These are phyloP conservation scores for Ophiocordyceps robertsii DNA, from an alignment of 2,329 filamentous ascomycete species.

Conservation along the genomic window DNA sequence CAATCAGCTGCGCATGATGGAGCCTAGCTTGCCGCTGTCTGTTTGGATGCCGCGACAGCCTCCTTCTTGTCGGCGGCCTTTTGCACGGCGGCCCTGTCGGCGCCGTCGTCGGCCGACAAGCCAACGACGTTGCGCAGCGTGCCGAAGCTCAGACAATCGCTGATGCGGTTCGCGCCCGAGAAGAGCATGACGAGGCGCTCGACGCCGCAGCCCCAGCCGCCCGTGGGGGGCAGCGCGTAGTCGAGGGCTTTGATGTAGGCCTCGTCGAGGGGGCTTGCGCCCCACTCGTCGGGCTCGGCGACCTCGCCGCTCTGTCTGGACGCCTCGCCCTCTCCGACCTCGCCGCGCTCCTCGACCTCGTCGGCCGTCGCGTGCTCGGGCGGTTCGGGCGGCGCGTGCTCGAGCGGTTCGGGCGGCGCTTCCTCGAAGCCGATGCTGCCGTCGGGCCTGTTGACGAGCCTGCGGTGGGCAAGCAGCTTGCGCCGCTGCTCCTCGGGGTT, in stretches of 20 bases:
- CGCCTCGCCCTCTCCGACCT: constrained; percentile 15
- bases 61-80: no score
- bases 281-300: constrained; percentile 31
- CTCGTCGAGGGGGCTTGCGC: constrained; percentile 49
- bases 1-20: no score
- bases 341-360: not conserved
- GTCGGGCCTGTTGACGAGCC: constrained; percentile 20
- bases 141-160: constrained; percentile 80
- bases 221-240: constrained; percentile 86
- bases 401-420: constrained; percentile 10
- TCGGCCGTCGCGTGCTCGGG: constrained; percentile 15
- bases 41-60: no score
- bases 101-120: constrained; percentile 27
- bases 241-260: constrained; percentile 75
- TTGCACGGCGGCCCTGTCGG: no score
- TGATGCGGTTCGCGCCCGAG: constrained; percentile 63
- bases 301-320: constrained; percentile 12
- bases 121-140: constrained; percentile 58
- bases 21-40: no score
- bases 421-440: constrained; percentile 17
- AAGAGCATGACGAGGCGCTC: constrained; percentile 90
- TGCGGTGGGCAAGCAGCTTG: constrained; percentile 56
- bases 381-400: constrained; percentile 10
- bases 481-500: constrained; percentile 71
- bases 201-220: constrained; percentile 90